A percentile compares a stretch with the other conserved stretches of the same genome.
Conservation (phyloP, 345 rosid species). For the Kernera saxatilis region DNA sequence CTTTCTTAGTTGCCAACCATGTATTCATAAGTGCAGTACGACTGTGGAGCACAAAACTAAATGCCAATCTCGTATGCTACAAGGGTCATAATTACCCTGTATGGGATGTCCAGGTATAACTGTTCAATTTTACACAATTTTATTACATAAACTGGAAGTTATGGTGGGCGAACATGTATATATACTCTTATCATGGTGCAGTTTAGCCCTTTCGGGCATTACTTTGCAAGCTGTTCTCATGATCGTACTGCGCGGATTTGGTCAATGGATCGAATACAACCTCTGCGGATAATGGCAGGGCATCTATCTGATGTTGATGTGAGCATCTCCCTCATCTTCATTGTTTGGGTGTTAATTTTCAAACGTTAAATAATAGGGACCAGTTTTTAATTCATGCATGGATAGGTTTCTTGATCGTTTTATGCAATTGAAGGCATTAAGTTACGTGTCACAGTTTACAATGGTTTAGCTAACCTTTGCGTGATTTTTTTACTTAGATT, state of each 20-base stretch:
- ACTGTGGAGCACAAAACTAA: slow-evolving; percentile 90
- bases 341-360: neutral
- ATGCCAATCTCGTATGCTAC: slow-evolving; percentile 97
- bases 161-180: slow-evolving; percentile 5
- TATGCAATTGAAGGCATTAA: neutral
- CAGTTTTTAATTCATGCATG: neutral
- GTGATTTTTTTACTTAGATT: neutral
- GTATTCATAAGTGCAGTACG: slow-evolving; percentile 49
- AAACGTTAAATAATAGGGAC: neutral
- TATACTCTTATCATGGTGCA: slow-evolving; percentile 41
- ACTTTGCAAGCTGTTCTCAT: slow-evolving; percentile 94
- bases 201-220: slow-evolving; percentile 95
- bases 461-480: neutral
- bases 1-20: slow-evolving; percentile 5
- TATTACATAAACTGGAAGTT: neutral
- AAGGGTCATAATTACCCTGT: slow-evolving; percentile 99
- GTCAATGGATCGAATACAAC: slow-evolving; percentile 93
- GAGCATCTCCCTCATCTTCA: slow-evolving; percentile 31
- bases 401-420: neutral
- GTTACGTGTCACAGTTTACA: neutral
- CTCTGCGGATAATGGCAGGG: slow-evolving; percentile 93
- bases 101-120: slow-evolving; percentile 93
- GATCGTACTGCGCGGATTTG: slow-evolving; percentile 94
- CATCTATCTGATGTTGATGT: slow-evolving; percentile 98
- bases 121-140: neutral